These are phyloP conservation scores for Serendipita sp. DNA, from an alignment of 768 basidiomycete genomes.

Conservation along the genomic window DNA sequence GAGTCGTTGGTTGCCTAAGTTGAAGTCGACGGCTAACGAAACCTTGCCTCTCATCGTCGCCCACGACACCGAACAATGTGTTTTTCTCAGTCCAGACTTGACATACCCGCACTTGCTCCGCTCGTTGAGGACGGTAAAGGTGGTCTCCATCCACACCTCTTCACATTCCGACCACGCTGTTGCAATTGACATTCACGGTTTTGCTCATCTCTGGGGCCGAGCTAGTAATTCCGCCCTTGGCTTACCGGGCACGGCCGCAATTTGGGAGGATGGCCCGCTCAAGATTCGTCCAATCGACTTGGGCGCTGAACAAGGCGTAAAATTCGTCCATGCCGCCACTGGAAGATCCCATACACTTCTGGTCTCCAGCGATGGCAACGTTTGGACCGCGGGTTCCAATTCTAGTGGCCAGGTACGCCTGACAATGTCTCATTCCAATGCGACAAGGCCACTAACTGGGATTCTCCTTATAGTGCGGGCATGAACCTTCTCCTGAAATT, in stretches of 20 bases:
- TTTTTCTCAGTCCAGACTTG: constrained; percentile 48
- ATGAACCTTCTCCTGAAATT: constrained; percentile 45
- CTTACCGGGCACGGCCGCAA: constrained; percentile 34
- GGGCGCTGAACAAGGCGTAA: constrained; percentile 40
- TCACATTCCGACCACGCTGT: constrained; percentile 66
- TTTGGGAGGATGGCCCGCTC: constrained; percentile 65
- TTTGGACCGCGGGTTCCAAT: constrained; percentile 79
- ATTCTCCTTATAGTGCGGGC: constrained; percentile 63
- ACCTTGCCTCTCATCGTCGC: neutral
- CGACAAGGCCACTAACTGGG: too few species aligned
- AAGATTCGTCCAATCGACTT: constrained; percentile 41
- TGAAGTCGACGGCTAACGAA: neutral
- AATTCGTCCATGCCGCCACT: constrained; percentile 69
- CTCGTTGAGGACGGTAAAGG: constrained; percentile 67
- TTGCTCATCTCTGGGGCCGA: constrained; percentile 83
- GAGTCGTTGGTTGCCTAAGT: neutral
- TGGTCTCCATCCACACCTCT: constrained; percentile 55
- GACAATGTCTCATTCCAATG: neutral
- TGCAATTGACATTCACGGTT: constrained; percentile 54
- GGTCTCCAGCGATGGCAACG: constrained; percentile 62
- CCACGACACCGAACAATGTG: neutral
- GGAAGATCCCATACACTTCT: constrained; percentile 73
- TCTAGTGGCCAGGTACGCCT: constrained; percentile 57
- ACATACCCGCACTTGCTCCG: constrained; percentile 80
- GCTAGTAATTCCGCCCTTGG: constrained; percentile 59